Base-by-base conservation (phyloP, 108 stramenopile species). In the Cyclotella kingstonii region DNA sequence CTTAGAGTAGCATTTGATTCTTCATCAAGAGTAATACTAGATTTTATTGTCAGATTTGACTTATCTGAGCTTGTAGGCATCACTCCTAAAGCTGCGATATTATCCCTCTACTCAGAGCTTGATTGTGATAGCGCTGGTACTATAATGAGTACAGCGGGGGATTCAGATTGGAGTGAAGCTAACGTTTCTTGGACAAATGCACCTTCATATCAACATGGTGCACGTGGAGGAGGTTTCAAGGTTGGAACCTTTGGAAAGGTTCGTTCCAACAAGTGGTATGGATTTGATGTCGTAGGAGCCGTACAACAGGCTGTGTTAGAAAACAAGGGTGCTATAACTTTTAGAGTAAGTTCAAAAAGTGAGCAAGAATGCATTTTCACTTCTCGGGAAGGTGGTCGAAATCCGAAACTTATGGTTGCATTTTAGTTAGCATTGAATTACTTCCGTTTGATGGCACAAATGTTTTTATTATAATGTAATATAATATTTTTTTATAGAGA, bases 321-420 rank as follows among this genome's bases (percentile, higher is more conserved):
- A 0, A 33, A 34, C n/a, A 53, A 54, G 15, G 22, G 5, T 22
- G 41, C 27, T 22, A 4, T 65, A 25, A 65, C 63, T 1, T 65
- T 65, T 33, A 38, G 63, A 45, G 41, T 65, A 30, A 65, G 53
- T 44, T 36, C 42, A 1, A 34, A 15, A 12, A 45, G 17, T 12
- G 39, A 50, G 25, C 52, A 42, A 21, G 52, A 41, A 27, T 65
- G 63, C 34, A 4, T 26, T 4, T 65, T 36, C 17, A 54, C 41
- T 23, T 54, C 52, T 14, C 43, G 28, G 35, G 42, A 54, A 29
- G 33, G 41, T 45, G 63, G 63, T 11, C 53, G 63, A 41, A 53
- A 65, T 52, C 63, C 63, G 40, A 65, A 65, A 30, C n/a, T 65
- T 51, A 65, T 65, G 63, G 63, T 65, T 25, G 39, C 63, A 12